Base-by-base conservation (phyloP, 805 yeast species). In the Yamadazyma paraphyllophila region DNA sequence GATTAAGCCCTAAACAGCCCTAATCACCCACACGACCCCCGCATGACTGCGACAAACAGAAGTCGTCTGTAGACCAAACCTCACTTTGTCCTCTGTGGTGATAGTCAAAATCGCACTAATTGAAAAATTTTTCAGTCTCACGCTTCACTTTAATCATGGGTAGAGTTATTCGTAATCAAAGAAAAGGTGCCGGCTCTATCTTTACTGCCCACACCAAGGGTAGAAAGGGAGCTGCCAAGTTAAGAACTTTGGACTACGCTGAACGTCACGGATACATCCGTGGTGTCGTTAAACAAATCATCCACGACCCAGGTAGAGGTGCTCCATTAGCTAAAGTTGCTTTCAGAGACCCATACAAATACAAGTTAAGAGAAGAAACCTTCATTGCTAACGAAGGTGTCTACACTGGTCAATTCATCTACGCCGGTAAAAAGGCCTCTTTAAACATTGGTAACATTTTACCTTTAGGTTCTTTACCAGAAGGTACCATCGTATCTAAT, bases 111-210 rank as follows among this genome's bases (percentile, higher is more conserved):
- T 11, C 31, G 31, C 31, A 29, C 38, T 36, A 36, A 40, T 31
- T 33, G 35, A 31, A 40, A 33, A 40, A 40, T 40, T 40, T 40
- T 40, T 40, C 37, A 40, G 26, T 16, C 38, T 14, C 13, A 24
- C 11, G 13, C 26, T 40, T 40, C 34, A 31, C 39, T 11, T 42
- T 35, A 39, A 39, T 27, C 38, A 44, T 66, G 83, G 96, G 96
- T 88, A 89, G 98, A 86, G 99, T 94, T 81, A 94, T 94, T 83
- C 96, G 99, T 83, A 94, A 94, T 86, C 99, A 94, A 85, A 91
- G 99, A 90, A 94, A 94, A 83, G 98, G 98, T 87, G 96, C 97
- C 78, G 98, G 99, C 74, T 92, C 98, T 71, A 90, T 94, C 85
- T 94, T 94, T 90, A 86, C 96, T 75, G 85, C 99, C 71, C 96